Base-by-base conservation (phyloP, 2,329 filamentous ascomycete genomes). In the Amylocarpus encephaloides region DNA sequence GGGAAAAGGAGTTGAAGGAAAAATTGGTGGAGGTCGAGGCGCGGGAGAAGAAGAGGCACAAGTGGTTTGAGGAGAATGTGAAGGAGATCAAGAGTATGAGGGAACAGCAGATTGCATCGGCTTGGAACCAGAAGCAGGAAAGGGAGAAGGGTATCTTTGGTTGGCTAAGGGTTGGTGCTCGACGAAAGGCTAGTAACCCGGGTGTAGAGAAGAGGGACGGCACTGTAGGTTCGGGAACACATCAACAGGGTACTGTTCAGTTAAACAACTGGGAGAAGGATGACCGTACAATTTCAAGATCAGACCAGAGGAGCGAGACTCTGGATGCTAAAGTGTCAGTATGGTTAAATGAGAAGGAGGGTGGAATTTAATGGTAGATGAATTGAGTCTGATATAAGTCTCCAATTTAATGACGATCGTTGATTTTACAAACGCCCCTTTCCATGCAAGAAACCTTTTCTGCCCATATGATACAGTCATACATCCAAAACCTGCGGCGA, bases 401-500 rank as follows among this genome's bases (percentile, higher is more conserved):
- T 42, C 32, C 46, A 43, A 32, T 30, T 42, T 26, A 26, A 36
- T 46, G 22, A 41, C 36, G 34, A 39, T 35, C 12, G 34, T n/a
- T 16, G n/a, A 42, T 18, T 11, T 40, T 32, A 12, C 38, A 48
- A 49, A 50, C 49, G 52, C 52, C 52, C 15, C 38, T 48, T 40
- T 18, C 43, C 5, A 54, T 52, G 46, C 46, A 48, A 36, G 34
- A 7, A 47, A 33, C 45, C 32, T 41, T 36, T 48, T 53, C 32
- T 39, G 22, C 46, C 49, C 49, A 43, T 54, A 54, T 54, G 29
- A 41, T 54, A 54, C 52, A 54, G 16, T 49, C 46, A 44, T 47
- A 49, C 47, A 46, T 48, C 16, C 38, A 49, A 43, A 40, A 49
- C 39, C 12, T 54, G 46, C 46, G 42, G 16, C 41, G 40, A 36